Evolutionary conservation across 768 basidiomycete species (phyloP), one percentile per base, ranked within the genome.

Genomic region (Pulveroboletus frians): DNA sequence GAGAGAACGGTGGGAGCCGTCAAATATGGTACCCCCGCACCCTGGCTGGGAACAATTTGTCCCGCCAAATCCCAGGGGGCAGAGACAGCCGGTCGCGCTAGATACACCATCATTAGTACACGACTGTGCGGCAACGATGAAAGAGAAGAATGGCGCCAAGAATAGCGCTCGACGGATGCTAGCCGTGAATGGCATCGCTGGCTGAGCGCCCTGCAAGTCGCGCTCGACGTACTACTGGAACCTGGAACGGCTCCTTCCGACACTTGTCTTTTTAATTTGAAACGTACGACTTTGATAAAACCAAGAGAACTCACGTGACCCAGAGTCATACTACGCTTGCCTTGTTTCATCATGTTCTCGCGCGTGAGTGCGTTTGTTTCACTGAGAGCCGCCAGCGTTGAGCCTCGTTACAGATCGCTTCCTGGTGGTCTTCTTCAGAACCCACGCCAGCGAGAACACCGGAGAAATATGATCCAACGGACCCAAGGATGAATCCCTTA

Each of bases 21-120:
- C 81, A 62, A 86, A 91, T 38, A 95, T 80, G 44, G 80, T 85
- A 2, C 90, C 90, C 10, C 88, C 88, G 52, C 93, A 96, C 2
- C 76, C 80, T 0, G 86, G 80, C 49, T 78, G 73, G 1, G 80
- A 74, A 60, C 91, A 92, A 18, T 76, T 77, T 23, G 78, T 46
- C 7, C 86, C 88, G 10, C 86, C 87, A 60, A 89, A 91, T 11
- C 92, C 92, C 20, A 80, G 76, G 5, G 91, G 92, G 65, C 93
- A 96, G 20, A 75, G 66, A 62, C 92, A 94, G 6, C 50, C 49
- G 0, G 67, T 60, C 0, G 48, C 30, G 36, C 18, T 59, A 7
- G 64, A 54, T 29, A 39, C 49, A 13, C 65, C 65, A 23, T 55
- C 57, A 35, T 67, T 67, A 38, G 48, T 39, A 41, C 67, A 66